phyloP scores from a whole-genome alignment of 1,139 yeast species.

The Blastobotrys persicus region DNA sequence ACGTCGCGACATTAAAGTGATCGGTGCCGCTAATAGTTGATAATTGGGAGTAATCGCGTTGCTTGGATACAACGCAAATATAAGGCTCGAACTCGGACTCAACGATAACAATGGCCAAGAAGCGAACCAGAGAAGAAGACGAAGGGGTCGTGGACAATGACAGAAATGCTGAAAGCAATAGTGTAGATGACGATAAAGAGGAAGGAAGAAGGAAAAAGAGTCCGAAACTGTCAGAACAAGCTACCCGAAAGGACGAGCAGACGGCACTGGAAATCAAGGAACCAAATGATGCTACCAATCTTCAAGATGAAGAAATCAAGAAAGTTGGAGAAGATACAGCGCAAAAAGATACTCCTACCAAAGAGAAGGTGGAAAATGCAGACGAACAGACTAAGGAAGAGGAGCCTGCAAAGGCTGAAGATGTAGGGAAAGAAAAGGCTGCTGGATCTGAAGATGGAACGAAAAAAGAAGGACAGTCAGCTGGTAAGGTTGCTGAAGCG shows the following conservation, averaged over 20 bases:
- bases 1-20: too few relatives aligned
- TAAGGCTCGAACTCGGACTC: too few relatives aligned
- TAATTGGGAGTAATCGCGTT: too few relatives aligned
- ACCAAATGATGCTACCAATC: neutral
- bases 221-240: conserved; percentile 7
- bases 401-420: conserved; percentile 7
- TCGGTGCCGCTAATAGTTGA: too few relatives aligned
- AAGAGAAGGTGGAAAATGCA: conserved; percentile 6
- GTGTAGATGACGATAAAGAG: neutral
- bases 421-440: conserved; percentile 3
- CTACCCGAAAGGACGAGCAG: neutral
- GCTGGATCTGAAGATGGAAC: conserved; percentile 6
- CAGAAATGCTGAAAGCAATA: neutral
- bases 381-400: conserved; percentile 12
- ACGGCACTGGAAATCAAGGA: conserved; percentile 2
- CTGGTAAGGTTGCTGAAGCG: conserved; percentile 4
- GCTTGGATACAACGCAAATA: too few relatives aligned
- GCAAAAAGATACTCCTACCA: conserved; percentile 3
- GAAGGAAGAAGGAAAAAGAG: conserved; percentile 7
- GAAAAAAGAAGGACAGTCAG: too few relatives aligned
- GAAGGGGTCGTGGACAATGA: conserved; percentile 14
- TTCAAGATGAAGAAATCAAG: conserved; percentile 1
- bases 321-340: conserved; percentile 5
- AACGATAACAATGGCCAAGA: conserved; percentile 5
- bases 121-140: conserved; percentile 17